Evolutionary conservation across 345 rosid genomes (phyloP), one percentile per base, ranked within the genome.

Genomic region (Limnanthes douglasii): DNA sequence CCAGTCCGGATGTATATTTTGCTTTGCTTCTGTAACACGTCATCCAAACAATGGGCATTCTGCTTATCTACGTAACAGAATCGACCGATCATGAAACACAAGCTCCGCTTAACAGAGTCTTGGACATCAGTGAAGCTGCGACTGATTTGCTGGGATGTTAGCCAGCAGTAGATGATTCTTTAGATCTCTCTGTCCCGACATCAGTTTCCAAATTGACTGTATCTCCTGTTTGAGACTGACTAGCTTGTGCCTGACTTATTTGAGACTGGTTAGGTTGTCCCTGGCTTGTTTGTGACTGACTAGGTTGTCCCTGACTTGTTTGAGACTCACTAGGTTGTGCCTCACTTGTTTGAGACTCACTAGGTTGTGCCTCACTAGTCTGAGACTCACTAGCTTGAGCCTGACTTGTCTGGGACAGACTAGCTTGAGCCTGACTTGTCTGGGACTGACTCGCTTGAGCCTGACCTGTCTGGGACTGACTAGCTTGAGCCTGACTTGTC

Each of bases 151-250:
- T 1, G 16, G 31, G 21, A 1, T 32, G 13, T 65, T 58, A 70
- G 59, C 67, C 58, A 41, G 69, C 74, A 51, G 27, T 40, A 18
- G 76, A 65, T 34, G 81, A 65, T 47, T 72, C 88, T 49, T 60
- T 66, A 12, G 69, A 35, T 50, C 69, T 65, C 45, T 78, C 86
- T 1, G 57, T 41, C 15, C 15, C 42, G 3, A 37, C 42, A 27
- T 76, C 95, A 43, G 68, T 67, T 25, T 64, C 67, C 0, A 78
- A 62, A 54, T 68, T 57, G 57, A 60, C 66, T 8, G 73, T 50
- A 42, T 80, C 79, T 5, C 44, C 75, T 34, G 41, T 42, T 15
- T 29, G 39, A 11, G 50, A 41, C 29, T 23, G 55, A 34, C 50
- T 48, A 5, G 21, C 21, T 56, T 48, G 49, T 33, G 23, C 61